Percentiles rank a stretch among this genome's conserved stretches.
Conservation (phyloP, 768 basidiomycete species). For the Plicaturopsis crispa region DNA sequence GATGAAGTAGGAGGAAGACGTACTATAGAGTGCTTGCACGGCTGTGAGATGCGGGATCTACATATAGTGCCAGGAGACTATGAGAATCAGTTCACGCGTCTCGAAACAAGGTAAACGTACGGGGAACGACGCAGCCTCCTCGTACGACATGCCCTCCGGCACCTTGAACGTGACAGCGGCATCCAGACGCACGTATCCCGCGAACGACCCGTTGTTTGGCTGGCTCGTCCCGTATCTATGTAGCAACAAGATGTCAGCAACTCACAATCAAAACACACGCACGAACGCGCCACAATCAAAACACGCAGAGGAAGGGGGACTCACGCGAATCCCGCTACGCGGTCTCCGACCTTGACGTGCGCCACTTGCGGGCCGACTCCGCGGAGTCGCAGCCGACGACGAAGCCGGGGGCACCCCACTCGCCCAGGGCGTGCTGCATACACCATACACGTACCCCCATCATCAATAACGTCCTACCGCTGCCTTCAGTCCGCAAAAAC, state of each 20-base stretch:
- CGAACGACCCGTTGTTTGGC: slow-evolving; percentile 1
- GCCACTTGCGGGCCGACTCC: slow-evolving; percentile 5
- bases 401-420: neutral
- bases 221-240: no score
- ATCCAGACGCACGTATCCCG: slow-evolving; percentile 2
- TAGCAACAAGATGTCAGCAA: no score
- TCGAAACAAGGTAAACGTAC: neutral
- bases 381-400: slow-evolving; percentile 5
- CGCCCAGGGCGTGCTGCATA: neutral
- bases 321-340: slow-evolving; percentile 5
- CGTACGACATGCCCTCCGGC: slow-evolving; percentile 1
- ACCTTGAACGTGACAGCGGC: slow-evolving; percentile 2
- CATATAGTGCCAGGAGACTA: no score
- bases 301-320: slow-evolving; percentile 11
- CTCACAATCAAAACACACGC: no score
- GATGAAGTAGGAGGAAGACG: no score
- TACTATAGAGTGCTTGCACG: slow-evolving; percentile 2
- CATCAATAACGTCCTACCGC: no score
- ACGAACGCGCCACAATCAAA: no score
- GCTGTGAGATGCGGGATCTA: slow-evolving; percentile 1
- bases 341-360: slow-evolving; percentile 7
- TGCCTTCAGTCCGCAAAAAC: no score
- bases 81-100: no score
- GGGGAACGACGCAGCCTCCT: slow-evolving; percentile 2
- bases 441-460: no score